Evolutionary conservation across 1,284 basidiomycete species (phyloP), one percentile per base, ranked within the genome.

Genomic region (Rhodotorula sp.): DNA sequence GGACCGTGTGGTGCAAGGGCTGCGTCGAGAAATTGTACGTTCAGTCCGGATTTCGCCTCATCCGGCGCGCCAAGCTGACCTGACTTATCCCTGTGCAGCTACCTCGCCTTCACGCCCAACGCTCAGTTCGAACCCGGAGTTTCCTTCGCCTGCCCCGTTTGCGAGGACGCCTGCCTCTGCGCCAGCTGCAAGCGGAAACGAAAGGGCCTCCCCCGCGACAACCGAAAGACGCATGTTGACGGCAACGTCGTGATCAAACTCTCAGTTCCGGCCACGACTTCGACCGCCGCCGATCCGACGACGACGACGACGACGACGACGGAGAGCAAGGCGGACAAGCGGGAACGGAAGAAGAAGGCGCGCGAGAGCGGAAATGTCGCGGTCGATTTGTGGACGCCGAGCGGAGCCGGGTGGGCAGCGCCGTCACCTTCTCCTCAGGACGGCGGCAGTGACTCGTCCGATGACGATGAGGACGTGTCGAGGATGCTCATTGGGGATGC

Each of bases 11-110:
- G 73, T 74, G 73, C 66, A 58, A 66, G 22, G 22, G 30, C 12
- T 74, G 73, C 51, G 49, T 74, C 60, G 59, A 66, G 20, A 70
- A 70, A 45, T 49, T 66, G 73, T 74, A n/a, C 58, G 72, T 69
- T 12, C 48, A 0, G n/a, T 44, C 46, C 24, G 22, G 1, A 37
- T 14, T 7, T 10, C 10, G 17, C n/a, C 22, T 26, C 29, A 14
- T 12, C 22, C 26, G 7, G 10, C 8, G 2, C 24, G 26, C 51
- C 18, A n/a, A 6, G 60, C 63, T 57, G 33, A 61, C 58, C n/a
- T 37, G n/a, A 3, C 24, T 3, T 17, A 15, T 22, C 6, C 6
- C 20, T 12, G 20, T 22, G 48, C 58, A 66, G 67, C 60, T 73
- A 73, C 63, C 63, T 67, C 60, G 58, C 63, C 54, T 56, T 18